phyloP scores from a whole-genome alignment of 1,284 basidiomycete genomes.

The Sparassis latifolia region DNA sequence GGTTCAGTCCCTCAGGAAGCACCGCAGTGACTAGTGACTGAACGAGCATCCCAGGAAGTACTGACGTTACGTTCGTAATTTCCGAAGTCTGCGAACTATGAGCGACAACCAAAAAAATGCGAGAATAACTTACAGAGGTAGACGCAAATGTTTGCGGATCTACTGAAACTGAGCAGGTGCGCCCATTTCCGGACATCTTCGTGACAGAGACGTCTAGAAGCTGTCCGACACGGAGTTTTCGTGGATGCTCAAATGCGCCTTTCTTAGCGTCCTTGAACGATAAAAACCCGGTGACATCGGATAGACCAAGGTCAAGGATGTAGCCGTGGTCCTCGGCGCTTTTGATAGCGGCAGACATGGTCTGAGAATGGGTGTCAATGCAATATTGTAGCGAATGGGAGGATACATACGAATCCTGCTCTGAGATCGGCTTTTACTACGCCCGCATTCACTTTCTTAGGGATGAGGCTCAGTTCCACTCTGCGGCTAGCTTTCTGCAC shows the following conservation, averaged over 20 bases:
- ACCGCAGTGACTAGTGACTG: conserved; percentile 80
- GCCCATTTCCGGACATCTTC: conserved; percentile 63
- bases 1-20: conserved; percentile 75
- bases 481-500: conserved; percentile 62
- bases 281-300: conserved; percentile 73
- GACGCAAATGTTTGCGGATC: conserved; percentile 40
- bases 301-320: conserved; percentile 79
- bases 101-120: background rate
- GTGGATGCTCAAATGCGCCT: conserved; percentile 31
- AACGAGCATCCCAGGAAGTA: conserved; percentile 87
- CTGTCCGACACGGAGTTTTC: conserved; percentile 56
- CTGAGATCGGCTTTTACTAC: conserved; percentile 77
- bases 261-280: conserved; percentile 60
- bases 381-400: conserved; percentile 18
- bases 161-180: conserved; percentile 58
- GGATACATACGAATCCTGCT: conserved; percentile 57
- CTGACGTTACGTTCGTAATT: conserved; percentile 72
- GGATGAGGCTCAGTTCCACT: conserved; percentile 86
- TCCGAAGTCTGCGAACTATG: conserved; percentile 49
- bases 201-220: conserved; percentile 59
- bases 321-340: conserved; percentile 96
- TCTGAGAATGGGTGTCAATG: conserved; percentile 33
- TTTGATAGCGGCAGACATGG: conserved; percentile 72
- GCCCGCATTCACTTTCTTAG: conserved; percentile 81
- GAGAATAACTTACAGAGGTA: conserved; percentile 42